These are phyloP conservation scores for Eudorina sp. DNA, from an alignment of 139 green algal species.

Conservation along the genomic window DNA sequence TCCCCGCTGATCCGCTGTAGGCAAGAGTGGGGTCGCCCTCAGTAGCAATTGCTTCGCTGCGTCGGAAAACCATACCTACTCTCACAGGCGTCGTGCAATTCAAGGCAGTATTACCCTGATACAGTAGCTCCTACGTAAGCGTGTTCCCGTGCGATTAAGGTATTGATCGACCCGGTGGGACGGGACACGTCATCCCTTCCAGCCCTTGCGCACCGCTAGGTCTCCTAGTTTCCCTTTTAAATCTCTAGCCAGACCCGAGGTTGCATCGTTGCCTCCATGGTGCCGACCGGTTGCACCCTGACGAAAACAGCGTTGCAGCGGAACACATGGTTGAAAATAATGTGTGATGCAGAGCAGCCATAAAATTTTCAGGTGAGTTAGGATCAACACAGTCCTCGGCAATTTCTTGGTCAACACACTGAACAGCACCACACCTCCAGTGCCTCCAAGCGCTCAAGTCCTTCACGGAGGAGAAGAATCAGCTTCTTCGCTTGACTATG, in stretches of 20 bases:
- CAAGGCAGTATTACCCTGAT: too few species aligned
- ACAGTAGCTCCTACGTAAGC: too few species aligned
- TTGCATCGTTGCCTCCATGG: conserved; percentile 33
- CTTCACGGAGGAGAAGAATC: conserved; percentile 72
- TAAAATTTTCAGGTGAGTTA: too few species aligned
- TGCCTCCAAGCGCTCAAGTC: conserved; percentile 78
- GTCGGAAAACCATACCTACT: not conserved
- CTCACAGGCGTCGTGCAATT: too few species aligned
- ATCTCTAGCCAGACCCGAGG: conserved; percentile 56
- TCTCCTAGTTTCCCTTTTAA: conserved; percentile 73
- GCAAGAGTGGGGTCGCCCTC: too few species aligned
- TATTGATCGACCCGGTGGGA: not conserved
- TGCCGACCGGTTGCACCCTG: conserved; percentile 16
- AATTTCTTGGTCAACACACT: too few species aligned
- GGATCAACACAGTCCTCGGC: too few species aligned
- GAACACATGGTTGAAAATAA: too few species aligned
- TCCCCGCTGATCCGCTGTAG: conserved; percentile 77
- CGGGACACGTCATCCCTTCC: not conserved
- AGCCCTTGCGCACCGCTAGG: conserved; percentile 62
- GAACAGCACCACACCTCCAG: conserved; percentile 59
- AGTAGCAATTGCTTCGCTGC: too few species aligned
- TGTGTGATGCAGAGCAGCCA: too few species aligned
- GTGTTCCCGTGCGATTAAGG: not conserved
- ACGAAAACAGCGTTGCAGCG: too few species aligned
- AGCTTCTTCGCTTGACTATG: conserved; percentile 76